Base-by-base conservation (phyloP, 1,284 basidiomycete genomes). In the Apiotrichum domesticum region DNA sequence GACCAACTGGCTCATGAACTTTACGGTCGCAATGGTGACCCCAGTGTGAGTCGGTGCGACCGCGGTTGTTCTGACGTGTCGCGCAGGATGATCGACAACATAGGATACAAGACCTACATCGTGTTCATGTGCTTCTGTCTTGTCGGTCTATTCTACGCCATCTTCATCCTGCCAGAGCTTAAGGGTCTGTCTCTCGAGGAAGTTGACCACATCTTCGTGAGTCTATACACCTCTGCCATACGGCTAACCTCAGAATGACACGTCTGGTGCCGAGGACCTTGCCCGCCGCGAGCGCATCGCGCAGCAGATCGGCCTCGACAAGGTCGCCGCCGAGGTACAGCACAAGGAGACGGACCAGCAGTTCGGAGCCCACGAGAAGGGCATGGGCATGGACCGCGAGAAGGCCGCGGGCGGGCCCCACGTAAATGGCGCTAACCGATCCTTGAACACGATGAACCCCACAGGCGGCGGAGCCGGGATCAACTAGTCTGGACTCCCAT, bases 161-260 rank as follows among this genome's bases (percentile, higher is more conserved):
- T 51, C 51, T 56, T 62, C 56, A 51, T 56, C 51, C 51, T 62
- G 6, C 60, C 60, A 10, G 60, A 62, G 54, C 53, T 47, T 3
- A 43, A 49, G 13, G 40, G 45, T 13, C 35, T 47, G 29, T 39
- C 55, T 6, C 90, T 97, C 85, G 91, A 95, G 71, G 92, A 88
- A 72, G 79, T 98, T 33, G 90, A 90, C 0, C 92, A 97, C 70
- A 79, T 98, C 85, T 90, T 47, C 43, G 37, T 39, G 37, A 7
- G 37, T 39, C 7, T 13, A 39, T 13, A 39, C 37, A 13, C 7
- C 13, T 39, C 8, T 39, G 37, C 37, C 13, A 39, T 21, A 21
- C 21, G 21, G 13, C 37, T 39, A 13, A 8, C 37, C 13, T 13
- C 7, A 41, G 48, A 33, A 51, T n/a, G 44, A 51, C 48, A 50